Conservation (phyloP, 2,329 filamentous ascomycete genomes). For the Mycocentrospora acerina region DNA sequence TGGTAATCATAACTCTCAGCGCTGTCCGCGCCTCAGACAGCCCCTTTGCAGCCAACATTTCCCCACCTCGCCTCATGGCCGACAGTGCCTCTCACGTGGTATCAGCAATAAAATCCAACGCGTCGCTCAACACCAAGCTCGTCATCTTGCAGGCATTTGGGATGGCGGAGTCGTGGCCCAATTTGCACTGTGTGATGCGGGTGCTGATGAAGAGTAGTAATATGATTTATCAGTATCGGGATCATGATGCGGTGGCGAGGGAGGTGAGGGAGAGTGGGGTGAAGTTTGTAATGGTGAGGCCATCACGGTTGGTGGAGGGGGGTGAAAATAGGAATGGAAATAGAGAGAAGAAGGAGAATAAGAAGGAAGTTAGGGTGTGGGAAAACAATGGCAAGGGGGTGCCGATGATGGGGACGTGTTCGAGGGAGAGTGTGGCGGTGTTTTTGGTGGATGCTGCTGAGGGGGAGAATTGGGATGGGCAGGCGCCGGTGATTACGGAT, state of each 20-base stretch:
- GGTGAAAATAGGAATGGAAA: no score
- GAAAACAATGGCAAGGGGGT: constrained; percentile 48
- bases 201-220: constrained; percentile 50
- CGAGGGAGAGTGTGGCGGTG: constrained; percentile 46
- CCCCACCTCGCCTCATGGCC: constrained; percentile 51
- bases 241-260: constrained; percentile 52
- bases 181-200: constrained; percentile 47
- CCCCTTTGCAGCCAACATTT: constrained; percentile 51
- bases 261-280: constrained; percentile 43
- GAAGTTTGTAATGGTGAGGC: constrained; percentile 50
- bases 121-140: constrained; percentile 44
- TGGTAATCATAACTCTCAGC: constrained; percentile 54
- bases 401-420: constrained; percentile 43
- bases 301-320: constrained; percentile 47
- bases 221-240: constrained; percentile 50
- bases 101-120: constrained; percentile 38
- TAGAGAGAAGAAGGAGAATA: constrained; percentile 44
- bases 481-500: constrained; percentile 52
- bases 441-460: constrained; percentile 51
- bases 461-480: constrained; percentile 45
- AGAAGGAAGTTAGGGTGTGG: constrained; percentile 42
- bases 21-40: constrained; percentile 50
- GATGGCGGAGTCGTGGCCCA: constrained; percentile 48
- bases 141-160: constrained; percentile 56
- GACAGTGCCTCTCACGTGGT: constrained; percentile 45